Evolutionary conservation across 768 basidiomycete species (phyloP).

Genomic region (Vishniacozyma victoriae): DNA sequence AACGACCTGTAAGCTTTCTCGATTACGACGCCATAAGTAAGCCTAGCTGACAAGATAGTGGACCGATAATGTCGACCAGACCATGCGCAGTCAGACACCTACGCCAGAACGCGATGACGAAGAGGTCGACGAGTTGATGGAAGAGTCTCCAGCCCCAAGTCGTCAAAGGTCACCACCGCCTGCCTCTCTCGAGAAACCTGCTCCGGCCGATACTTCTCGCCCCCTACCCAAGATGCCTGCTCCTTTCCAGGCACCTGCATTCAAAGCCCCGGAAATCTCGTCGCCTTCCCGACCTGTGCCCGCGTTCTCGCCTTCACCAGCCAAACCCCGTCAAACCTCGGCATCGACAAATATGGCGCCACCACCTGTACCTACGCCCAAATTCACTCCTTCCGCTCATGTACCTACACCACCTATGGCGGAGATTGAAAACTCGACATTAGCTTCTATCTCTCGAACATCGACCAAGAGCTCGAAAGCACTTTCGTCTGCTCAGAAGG

Average conservation of each 20-base stretch:
- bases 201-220: not conserved
- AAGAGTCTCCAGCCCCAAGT: not conserved
- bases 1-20: constrained; percentile 8
- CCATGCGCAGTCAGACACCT: not conserved
- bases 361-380: constrained; percentile 1
- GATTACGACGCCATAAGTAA: too few relatives aligned
- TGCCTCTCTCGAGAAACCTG: constrained; percentile 2
- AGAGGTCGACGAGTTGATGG: constrained; percentile 7
- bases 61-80: too few relatives aligned
- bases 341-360: too few relatives aligned
- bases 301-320: not conserved
- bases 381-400: constrained; percentile 4
- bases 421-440: not conserved
- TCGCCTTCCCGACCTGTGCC: not conserved
- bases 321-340: not conserved
- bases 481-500: too few relatives aligned
- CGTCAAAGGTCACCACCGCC: not conserved
- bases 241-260: not conserved
- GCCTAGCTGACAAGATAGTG: too few relatives aligned
- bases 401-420: not conserved
- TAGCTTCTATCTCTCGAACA: too few relatives aligned
- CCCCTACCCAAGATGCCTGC: not conserved
- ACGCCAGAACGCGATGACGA: constrained; percentile 8
- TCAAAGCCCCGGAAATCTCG: not conserved
- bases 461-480: too few relatives aligned